These are phyloP conservation scores for Grosmannia clavigera DNA, from an alignment of 2,329 filamentous ascomycete genomes.

Conservation along the genomic window DNA sequence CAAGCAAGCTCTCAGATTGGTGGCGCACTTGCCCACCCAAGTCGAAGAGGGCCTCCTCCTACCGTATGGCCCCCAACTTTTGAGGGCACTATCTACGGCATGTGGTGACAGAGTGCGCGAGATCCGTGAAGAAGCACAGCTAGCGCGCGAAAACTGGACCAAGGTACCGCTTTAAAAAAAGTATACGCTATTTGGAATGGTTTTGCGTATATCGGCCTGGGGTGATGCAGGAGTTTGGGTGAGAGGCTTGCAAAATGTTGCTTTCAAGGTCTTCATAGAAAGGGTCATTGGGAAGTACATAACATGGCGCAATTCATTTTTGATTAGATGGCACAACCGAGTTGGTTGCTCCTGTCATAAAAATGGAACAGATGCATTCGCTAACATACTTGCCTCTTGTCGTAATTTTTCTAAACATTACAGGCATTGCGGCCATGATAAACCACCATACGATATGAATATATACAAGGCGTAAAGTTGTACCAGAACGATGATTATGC, in stretches of 20 bases:
- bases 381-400: neutral
- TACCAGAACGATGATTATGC: neutral
- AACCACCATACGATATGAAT: neutral
- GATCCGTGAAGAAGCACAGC: constrained; percentile 35
- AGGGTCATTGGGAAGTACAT: neutral
- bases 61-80: constrained; percentile 29
- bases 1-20: constrained; percentile 33
- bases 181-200: constrained; percentile 5
- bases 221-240: neutral
- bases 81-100: constrained; percentile 34
- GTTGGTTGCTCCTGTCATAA: neutral
- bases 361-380: neutral
- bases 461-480: neutral
- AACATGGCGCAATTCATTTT: neutral
- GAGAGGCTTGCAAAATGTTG: neutral
- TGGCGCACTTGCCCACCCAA: constrained; percentile 32
- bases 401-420: neutral
- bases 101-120: constrained; percentile 42
- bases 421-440: neutral
- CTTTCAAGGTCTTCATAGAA: neutral
- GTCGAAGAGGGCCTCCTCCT: constrained; percentile 36
- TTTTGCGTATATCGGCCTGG: neutral
- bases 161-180: constrained; percentile 17
- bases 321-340: neutral
- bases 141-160: constrained; percentile 37